Conservation (phyloP, 139 green algal genomes). For the Chlamydomonas incerta region DNA sequence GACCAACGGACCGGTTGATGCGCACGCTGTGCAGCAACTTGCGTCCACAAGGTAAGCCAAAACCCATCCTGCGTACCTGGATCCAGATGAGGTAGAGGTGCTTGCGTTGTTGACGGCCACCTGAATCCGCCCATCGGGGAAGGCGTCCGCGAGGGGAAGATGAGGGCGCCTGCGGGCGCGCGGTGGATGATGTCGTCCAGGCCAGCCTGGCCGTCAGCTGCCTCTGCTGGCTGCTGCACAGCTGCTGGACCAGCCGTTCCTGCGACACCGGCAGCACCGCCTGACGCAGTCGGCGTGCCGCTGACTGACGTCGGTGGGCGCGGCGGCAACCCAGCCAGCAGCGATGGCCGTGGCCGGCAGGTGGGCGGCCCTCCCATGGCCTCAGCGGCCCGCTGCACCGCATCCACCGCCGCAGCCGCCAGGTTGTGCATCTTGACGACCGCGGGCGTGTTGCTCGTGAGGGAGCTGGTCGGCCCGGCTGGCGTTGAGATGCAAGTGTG, state of each 20-base stretch:
- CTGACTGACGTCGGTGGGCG: background rate
- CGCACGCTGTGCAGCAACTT: no score
- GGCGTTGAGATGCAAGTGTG: background rate
- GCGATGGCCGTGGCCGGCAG: background rate
- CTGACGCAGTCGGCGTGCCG: background rate
- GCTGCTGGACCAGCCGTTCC: background rate
- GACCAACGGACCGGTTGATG: no score
- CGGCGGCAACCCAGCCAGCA: background rate
- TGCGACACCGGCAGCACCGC: no score
- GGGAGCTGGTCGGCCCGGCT: background rate
- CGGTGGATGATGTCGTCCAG: constrained; percentile 19
- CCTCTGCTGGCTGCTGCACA: no score
- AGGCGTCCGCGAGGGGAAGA: constrained; percentile 26
- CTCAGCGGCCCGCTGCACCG: background rate
- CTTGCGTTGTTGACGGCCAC: background rate
- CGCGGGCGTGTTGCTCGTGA: background rate
- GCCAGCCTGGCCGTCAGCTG: background rate
- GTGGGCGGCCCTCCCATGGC: constrained; percentile 1
- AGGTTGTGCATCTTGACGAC: constrained; percentile 28
- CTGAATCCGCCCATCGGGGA: constrained; percentile 19
- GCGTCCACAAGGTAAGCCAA: background rate
- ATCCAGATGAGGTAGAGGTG: background rate
- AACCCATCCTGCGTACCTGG: background rate
- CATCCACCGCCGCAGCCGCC: background rate
- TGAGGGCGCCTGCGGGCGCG: background rate